Base-by-base conservation (phyloP, 106 monocot species). In the Alisma plantagoaquatica region DNA sequence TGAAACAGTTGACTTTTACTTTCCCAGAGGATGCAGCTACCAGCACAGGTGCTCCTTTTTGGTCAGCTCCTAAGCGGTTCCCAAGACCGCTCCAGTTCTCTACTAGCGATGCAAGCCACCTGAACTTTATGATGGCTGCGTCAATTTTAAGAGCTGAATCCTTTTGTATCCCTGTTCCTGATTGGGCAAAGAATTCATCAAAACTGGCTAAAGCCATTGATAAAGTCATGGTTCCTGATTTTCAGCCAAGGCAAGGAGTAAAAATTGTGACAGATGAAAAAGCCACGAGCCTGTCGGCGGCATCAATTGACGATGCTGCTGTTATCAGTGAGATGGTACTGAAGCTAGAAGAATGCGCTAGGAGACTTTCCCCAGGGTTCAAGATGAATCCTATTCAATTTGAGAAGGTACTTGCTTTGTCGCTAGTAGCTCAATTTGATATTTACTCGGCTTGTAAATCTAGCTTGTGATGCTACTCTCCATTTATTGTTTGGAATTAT, bases 61-160 rank as follows among this genome's bases (percentile, higher is more conserved):
- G 88, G 94, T 84, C 84, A 49, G 88, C 94, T 12, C 94, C 94
- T 1, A 96, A 88, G 43, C 83, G 88, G 19, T 88, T 96, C 33
- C 94, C 88, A 19, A 57, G 25, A 1, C 70, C 94, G 43, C 26
- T 96, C 63, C 58, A 76, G 29, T 96, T 96, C 55, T 96, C 78
- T 16, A 12, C 81, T 29, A 46, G 42, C 18, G 84, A 96, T 66
- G 64, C 70, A 26, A 26, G 70, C 16, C 88, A 96, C 42, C 68
- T 96, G 45, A 50, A 78, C 29, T 96, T 84, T 56, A 59, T 88
- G 47, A 70, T 75, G 75, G 69, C 94, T 43, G 88, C 74, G 58
- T 66, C 94, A 22, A 70, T 81, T 44, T 56, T 96, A 50, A 77
- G 94, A 53, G 94, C 94, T 4, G 73, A 81, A 70, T 70, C 81